phyloP scores from a whole-genome alignment of 2,329 filamentous ascomycete genomes.

The Cercospora berteroae region DNA sequence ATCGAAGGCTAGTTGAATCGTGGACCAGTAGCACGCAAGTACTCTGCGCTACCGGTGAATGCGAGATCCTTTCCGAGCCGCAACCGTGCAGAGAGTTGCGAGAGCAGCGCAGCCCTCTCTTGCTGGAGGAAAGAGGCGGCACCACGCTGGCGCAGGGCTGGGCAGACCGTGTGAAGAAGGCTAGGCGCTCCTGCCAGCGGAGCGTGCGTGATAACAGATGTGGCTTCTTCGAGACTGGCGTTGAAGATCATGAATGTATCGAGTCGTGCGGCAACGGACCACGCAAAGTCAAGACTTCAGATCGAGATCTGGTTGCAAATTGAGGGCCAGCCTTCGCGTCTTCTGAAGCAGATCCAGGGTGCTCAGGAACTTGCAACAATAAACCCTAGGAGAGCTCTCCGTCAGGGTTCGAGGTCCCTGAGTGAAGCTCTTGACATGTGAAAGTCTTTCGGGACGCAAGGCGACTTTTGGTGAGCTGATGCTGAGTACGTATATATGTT shows the following conservation, averaged over 20 bases:
- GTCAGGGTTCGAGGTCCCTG: conserved; percentile 5
- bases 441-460: conserved; percentile 17
- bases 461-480: conserved; percentile 8
- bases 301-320: conserved; percentile 16
- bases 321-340: not conserved
- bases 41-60: conserved; percentile 4
- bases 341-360: not conserved
- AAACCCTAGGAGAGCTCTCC: conserved; percentile 4
- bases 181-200: not conserved
- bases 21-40: conserved; percentile 1
- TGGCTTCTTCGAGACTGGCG: not conserved
- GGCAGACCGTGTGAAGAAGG: not conserved
- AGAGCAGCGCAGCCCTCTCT: conserved; percentile 4
- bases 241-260: conserved; percentile 1
- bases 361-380: conserved; percentile 1
- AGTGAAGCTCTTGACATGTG: conserved; percentile 11
- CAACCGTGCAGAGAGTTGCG: conserved; percentile 1
- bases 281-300: not conserved
- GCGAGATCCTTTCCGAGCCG: conserved; percentile 11
- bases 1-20: conserved; percentile 5
- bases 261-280: conserved; percentile 3
- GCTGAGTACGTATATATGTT: conserved; percentile 16
- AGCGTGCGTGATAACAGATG: not conserved
- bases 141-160: not conserved
- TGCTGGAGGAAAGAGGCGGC: not conserved